Conservation (phyloP, 345 rosid species). For the Dipteronia sinensis region DNA sequence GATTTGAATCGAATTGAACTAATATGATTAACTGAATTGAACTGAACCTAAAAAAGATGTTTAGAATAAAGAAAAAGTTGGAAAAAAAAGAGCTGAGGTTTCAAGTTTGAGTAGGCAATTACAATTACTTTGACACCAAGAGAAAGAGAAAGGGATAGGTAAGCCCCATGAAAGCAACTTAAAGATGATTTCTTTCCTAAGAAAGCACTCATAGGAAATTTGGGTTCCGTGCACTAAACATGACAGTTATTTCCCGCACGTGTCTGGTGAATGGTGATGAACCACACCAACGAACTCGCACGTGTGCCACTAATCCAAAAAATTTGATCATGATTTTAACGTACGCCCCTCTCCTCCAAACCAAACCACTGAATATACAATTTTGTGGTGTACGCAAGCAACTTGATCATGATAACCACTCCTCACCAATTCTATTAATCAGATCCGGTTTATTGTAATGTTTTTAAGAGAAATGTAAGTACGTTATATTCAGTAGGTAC, state of each 20-base stretch:
- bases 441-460: no score
- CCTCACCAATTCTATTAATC: neutral
- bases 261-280: neutral
- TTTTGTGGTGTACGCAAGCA: conserved; percentile 1
- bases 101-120: neutral
- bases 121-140: neutral
- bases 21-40: no score
- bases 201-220: neutral
- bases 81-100: neutral
- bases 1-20: no score
- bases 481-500: no score
- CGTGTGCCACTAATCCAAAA: conserved; percentile 17
- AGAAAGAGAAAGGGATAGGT: no score
- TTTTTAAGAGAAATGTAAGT: no score
- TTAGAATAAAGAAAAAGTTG: neutral
- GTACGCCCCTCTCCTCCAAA: neutral
- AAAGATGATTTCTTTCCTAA: neutral
- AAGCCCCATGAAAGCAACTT: neutral
- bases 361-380: neutral
- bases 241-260: no score
- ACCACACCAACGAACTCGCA: neutral
- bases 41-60: neutral
- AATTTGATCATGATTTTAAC: neutral
- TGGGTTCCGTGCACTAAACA: neutral
- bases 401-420: conserved; percentile 11